These are phyloP conservation scores for Daldinia sp. DNA, from an alignment of 2,329 filamentous ascomycete genomes.

Conservation along the genomic window DNA sequence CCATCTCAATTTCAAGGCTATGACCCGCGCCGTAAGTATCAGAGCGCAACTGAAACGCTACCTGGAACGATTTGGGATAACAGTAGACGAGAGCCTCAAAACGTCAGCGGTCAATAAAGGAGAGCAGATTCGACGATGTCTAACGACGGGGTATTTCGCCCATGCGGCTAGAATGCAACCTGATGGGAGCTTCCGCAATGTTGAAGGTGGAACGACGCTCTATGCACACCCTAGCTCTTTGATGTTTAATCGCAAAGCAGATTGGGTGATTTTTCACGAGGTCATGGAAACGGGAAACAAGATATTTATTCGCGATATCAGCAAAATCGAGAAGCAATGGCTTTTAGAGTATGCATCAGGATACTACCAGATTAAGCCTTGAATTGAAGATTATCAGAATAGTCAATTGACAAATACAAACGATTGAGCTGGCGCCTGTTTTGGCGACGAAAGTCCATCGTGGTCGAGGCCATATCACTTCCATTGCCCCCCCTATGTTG, in stretches of 20 bases:
- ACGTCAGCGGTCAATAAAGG: constrained; percentile 59
- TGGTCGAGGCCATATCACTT: neutral
- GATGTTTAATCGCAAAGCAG: constrained; percentile 96
- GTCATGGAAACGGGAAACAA: constrained; percentile 90
- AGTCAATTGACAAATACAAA: constrained; percentile 9
- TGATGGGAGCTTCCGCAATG: constrained; percentile 88
- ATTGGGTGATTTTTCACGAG: constrained; percentile 97
- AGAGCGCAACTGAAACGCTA: constrained; percentile 87
- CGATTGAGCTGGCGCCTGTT: neutral
- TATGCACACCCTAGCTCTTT: constrained; percentile 92
- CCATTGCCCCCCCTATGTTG: neutral
- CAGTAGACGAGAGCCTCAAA: constrained; percentile 72
- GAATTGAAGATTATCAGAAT: constrained; percentile 26
- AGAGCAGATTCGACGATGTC: constrained; percentile 84
- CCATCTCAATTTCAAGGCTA: constrained; percentile 85
- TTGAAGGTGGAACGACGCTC: constrained; percentile 81
- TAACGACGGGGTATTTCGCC: constrained; percentile 91
- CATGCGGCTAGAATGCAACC: constrained; percentile 94
- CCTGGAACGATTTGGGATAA: constrained; percentile 85
- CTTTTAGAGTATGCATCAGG: constrained; percentile 87
- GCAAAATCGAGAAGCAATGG: constrained; percentile 95
- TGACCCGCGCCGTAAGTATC: constrained; percentile 86
- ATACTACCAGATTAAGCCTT: constrained; percentile 75
- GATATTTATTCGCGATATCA: constrained; percentile 90
- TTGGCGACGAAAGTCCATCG: constrained; percentile 18